These are phyloP conservation scores for Cryptococcus amylolentus DNA, from an alignment of 1,284 basidiomycete species.

Conservation along the genomic window DNA sequence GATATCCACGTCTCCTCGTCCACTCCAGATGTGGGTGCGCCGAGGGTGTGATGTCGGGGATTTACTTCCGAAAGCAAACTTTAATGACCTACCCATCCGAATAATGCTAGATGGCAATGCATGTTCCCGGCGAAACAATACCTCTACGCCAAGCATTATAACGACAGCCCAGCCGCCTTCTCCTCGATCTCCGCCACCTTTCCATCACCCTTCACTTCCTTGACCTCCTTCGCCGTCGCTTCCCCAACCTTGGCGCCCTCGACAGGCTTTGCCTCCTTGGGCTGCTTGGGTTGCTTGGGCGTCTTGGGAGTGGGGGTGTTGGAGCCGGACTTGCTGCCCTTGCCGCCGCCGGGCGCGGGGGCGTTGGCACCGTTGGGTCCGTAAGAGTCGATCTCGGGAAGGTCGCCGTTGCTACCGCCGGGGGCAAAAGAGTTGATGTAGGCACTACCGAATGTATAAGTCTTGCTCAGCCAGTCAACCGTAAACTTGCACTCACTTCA, in stretches of 20 bases:
- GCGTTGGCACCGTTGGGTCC: conserved; percentile 33
- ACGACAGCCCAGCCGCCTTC: neutral
- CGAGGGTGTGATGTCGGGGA: too few relatives aligned
- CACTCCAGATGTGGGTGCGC: too few relatives aligned
- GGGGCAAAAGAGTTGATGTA: conserved; percentile 46
- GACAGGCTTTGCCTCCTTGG: neutral
- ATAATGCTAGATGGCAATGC: neutral
- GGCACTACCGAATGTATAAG: conserved; percentile 26
- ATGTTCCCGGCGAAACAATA: neutral
- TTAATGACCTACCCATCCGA: too few relatives aligned
- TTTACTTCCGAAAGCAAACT: too few relatives aligned
- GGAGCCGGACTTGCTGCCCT: conserved; percentile 5
- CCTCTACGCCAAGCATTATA: neutral
- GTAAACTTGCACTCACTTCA: conserved; percentile 33
- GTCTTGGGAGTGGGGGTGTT: conserved; percentile 12
- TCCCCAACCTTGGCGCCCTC: neutral
- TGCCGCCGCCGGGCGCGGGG: conserved; percentile 3
- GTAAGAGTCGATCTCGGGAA: conserved; percentile 33
- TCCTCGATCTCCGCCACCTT: neutral
- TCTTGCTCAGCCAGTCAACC: neutral
- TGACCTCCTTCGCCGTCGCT: neutral
- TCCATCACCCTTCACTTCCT: neutral
- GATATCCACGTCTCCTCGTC: too few relatives aligned
- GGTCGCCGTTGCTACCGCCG: conserved; percentile 42
- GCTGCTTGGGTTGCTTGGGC: conserved; percentile 1